Evolutionary conservation across 1,284 basidiomycete species (phyloP).

Genomic region (Microbotryum lychnidis-dioicae): DNA sequence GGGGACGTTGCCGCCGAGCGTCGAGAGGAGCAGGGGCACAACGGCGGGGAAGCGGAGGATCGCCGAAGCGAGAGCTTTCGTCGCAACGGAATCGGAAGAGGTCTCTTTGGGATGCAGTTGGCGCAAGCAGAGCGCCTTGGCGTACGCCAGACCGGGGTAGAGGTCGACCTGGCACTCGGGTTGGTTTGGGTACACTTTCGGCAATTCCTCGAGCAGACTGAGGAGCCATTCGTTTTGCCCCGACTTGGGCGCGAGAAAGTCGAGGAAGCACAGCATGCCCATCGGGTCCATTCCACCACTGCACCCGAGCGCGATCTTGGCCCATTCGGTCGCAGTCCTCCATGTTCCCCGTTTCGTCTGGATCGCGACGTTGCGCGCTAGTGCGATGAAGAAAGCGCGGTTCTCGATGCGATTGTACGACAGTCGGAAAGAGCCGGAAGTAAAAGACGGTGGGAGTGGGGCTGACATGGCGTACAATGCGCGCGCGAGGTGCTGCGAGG

Average conservation of each 20-base stretch:
- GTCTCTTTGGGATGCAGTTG: constrained; percentile 50
- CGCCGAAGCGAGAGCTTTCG: constrained; percentile 60
- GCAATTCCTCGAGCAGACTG: constrained; percentile 47
- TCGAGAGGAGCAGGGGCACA: constrained; percentile 70
- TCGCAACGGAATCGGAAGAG: constrained; percentile 52
- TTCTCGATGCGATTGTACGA: constrained; percentile 81
- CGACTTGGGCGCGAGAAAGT: constrained; percentile 70
- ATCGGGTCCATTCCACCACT: constrained; percentile 24
- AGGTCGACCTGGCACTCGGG: constrained; percentile 49
- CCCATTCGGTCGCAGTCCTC: constrained; percentile 80
- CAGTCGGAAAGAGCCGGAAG: constrained; percentile 65
- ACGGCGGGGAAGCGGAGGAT: constrained; percentile 69
- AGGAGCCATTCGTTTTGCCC: constrained; percentile 72
- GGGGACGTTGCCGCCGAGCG: constrained; percentile 63
- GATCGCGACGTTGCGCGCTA: constrained; percentile 30
- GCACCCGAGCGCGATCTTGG: constrained; percentile 48
- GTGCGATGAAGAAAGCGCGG: constrained; percentile 63
- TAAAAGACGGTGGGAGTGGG: constrained; percentile 73
- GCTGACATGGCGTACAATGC: constrained; percentile 79
- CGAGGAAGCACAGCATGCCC: constrained; percentile 46
- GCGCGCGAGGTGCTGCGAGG: constrained; percentile 74
- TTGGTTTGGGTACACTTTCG: constrained; percentile 12
- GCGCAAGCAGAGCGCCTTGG: constrained; percentile 62
- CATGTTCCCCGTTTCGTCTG: constrained; percentile 75
- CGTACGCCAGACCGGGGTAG: constrained; percentile 72